Conservation (phyloP, 2,329 filamentous ascomycete genomes). For the Clonostachys rhizophaga region DNA sequence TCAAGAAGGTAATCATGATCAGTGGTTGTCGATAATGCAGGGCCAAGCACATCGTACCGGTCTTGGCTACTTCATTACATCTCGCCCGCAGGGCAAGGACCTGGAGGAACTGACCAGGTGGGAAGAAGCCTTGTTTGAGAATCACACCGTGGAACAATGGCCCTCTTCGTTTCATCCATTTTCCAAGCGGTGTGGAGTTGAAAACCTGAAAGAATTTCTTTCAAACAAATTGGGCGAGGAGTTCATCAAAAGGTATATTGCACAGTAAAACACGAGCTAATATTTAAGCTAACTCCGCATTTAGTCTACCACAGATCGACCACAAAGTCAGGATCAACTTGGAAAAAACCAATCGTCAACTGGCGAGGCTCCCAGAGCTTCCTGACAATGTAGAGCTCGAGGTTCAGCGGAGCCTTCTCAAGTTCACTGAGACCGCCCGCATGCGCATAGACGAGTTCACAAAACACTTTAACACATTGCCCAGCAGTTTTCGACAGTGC, state of each 20-base stretch:
- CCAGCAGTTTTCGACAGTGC: constrained; percentile 44
- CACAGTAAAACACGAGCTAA: background rate
- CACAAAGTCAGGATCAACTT: constrained; percentile 47
- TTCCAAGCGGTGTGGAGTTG: constrained; percentile 44
- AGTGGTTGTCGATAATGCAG: constrained; percentile 61
- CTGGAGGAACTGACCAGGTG: constrained; percentile 46
- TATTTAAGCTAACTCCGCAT: constrained; percentile 11
- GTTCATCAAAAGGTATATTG: constrained; percentile 41
- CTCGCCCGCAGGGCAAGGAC: constrained; percentile 53
- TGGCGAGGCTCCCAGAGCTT: constrained; percentile 60
- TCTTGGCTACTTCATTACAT: constrained; percentile 77
- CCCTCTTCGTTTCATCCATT: constrained; percentile 41
- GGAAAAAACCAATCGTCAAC: constrained; percentile 42
- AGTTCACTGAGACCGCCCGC: constrained; percentile 48
- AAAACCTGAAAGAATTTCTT: constrained; percentile 45
- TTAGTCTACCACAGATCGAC: constrained; percentile 46
- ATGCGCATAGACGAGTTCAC: constrained; percentile 45
- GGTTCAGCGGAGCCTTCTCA: constrained; percentile 53
- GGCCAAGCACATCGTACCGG: constrained; percentile 59
- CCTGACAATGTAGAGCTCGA: constrained; percentile 64
- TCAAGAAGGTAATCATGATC: constrained; percentile 35
- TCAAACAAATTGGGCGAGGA: constrained; percentile 48
- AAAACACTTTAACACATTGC: constrained; percentile 36
- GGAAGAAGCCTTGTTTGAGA: constrained; percentile 48
- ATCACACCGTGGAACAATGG: constrained; percentile 34